Base-by-base conservation (phyloP, 2,329 filamentous ascomycete genomes). In the Verticillium alfalfae region DNA sequence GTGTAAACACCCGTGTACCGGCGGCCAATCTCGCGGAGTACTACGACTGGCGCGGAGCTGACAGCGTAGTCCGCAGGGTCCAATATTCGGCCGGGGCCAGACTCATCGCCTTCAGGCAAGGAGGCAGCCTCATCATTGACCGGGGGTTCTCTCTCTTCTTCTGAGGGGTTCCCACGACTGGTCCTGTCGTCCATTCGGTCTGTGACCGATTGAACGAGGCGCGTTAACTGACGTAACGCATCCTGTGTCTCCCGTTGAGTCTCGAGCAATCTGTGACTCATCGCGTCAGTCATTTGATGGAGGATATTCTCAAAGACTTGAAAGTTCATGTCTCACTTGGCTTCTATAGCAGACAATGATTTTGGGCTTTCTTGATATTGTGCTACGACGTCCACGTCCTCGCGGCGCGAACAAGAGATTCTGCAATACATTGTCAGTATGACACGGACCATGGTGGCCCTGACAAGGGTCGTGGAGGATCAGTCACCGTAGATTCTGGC, bases 401-500 rank as follows among this genome's bases (percentile, higher is more conserved):
- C 41, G n/a, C 31, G 34, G 7, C 34, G 55, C n/a, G 55, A 56
- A 16, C 55, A 56, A 6, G 55, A 31, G 10, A 37, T 56, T 16
- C 55, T 56, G 8, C 13, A 36, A 22, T 9, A 5, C n/a, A 9
- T 18, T 10, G 9, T 37, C 36, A 37, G 36, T 13, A 3, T 9
- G 6, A 37, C 13, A 13, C 36, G 36, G 9, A 37, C 13, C 16
- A 49, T 8, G 15, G 22, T 18, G 15, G n/a, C 18, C 5, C 16
- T 49, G 9, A n/a, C 16, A 5, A 22, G 15, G 8, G n/a, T n/a
- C 38, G n/a, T 49, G 41, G 22, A 49, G 16, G 3, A 49, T 9
- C 9, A 22, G 16, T 37, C 60, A 64, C 63, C 63, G 59, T 10
- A 65, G 56, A 36, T 62, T 62, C 8, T 60, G 63, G 36, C 63